Evolutionary conservation across 176 grass and related monocot genomes (phyloP), one percentile per base, ranked within the genome.

Genomic region (Otatea glauca): DNA sequence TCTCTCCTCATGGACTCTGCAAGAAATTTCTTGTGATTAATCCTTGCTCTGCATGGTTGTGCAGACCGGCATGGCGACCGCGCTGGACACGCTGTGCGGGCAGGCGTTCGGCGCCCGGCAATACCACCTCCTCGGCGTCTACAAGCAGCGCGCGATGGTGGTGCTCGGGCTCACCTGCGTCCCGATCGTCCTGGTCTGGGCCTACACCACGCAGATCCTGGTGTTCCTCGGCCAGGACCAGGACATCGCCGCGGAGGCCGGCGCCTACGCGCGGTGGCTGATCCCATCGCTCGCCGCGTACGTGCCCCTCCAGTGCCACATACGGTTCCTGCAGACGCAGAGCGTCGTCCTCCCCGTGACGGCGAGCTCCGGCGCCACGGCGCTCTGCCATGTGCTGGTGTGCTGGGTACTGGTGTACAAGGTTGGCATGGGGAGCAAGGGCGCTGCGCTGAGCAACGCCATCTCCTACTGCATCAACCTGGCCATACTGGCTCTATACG

Each of bases 281-380:
- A 83, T 92, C 45, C 94, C 90, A 56, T 74, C 84, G 17, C 92
- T 97, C 45, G 75, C 85, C 54, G 86, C 82, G 0, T 92, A 89
- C 84, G 90, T 87, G 37, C 83, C 91, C 13, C 88, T 97, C 39
- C 78, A 84, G 82, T 94, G 92, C 90, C 87, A 51, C 76, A n/a
- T 85, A 29, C 48, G 81, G 0, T 89, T 89, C 81, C 76, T 89
- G 29, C 87, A 89, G 87, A 59, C 82, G 9, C 87, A 89, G 76
- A 74, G 61, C 87, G 24, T 85, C 43, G 88, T 81, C 3, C 32
- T 89, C 4, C 88, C 83, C 32, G 83, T 89, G 5, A 89, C 45
- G 2, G 70, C 55, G 0, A 89, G 70, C 77, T 81, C 88, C 35
- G 43, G 55, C 65, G 65, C 47, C 44, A 83, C 80, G 0, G 86